Evolutionary conservation across 2,329 filamentous ascomycete species (phyloP).

Genomic region (Colletotrichum plurivorum): DNA sequence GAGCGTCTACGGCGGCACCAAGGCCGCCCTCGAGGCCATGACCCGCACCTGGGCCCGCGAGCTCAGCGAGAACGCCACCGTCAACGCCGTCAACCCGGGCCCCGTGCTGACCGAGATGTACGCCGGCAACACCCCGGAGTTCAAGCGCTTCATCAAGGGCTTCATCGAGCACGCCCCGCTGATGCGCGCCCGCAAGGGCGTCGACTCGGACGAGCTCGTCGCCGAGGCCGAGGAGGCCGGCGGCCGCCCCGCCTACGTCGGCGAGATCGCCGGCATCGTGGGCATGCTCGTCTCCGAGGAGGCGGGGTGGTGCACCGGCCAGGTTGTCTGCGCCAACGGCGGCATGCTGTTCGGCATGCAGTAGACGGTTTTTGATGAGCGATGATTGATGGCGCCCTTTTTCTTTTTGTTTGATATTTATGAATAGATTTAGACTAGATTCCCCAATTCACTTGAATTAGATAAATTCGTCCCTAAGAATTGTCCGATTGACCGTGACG

Average conservation of each 20-base stretch:
- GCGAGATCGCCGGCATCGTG: constrained; percentile 82
- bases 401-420: not conserved
- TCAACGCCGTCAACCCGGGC: constrained; percentile 71
- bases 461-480: not conserved
- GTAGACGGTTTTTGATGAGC: constrained; percentile 8
- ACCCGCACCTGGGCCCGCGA: constrained; percentile 72
- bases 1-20: constrained; percentile 70
- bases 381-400: not conserved
- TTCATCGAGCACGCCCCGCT: constrained; percentile 71
- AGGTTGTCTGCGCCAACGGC: constrained; percentile 85
- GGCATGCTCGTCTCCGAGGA: constrained; percentile 82
- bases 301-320: constrained; percentile 83
- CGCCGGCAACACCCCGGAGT: constrained; percentile 56
- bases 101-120: constrained; percentile 70
- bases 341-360: constrained; percentile 69
- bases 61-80: constrained; percentile 66
- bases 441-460: constrained; percentile 2
- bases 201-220: constrained; percentile 75
- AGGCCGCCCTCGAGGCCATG: constrained; percentile 72
- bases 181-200: constrained; percentile 69
- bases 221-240: constrained; percentile 68
- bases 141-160: constrained; percentile 57
- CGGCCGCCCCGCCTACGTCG: constrained; percentile 74
- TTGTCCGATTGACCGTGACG: not conserved
- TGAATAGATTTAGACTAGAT: constrained; percentile 31